A percentile compares a stretch with the other conserved stretches of the same genome.
Conservation (phyloP, 345 rosid genomes). For the Pistacia atlantica region DNA sequence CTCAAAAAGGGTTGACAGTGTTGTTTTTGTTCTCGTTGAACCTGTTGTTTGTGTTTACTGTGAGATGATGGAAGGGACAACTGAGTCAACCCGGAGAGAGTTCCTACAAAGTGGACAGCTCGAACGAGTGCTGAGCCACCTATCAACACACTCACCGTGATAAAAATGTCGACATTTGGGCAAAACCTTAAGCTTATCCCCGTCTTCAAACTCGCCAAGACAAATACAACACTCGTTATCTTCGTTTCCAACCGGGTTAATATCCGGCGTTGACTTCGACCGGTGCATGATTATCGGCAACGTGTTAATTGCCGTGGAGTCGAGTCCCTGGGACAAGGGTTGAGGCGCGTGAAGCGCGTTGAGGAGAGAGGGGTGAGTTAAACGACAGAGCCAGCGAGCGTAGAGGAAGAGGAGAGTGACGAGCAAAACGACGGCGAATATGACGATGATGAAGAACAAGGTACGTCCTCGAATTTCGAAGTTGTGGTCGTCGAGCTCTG, state of each 20-base stretch:
- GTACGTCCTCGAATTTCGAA: conserved; percentile 42
- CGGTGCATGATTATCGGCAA: conserved; percentile 29
- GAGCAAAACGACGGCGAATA: conserved; percentile 32
- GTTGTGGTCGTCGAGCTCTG: conserved; percentile 44
- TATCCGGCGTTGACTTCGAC: neutral
- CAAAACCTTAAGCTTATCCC: conserved; percentile 67
- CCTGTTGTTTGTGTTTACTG: neutral
- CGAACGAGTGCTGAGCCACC: conserved; percentile 62
- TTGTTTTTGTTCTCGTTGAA: neutral
- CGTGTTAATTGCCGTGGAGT: conserved; percentile 21
- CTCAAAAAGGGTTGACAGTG: neutral
- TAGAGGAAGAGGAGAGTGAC: conserved; percentile 39
- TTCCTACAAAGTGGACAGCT: conserved; percentile 79
- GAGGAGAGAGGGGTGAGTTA: neutral
- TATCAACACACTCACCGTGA: conserved; percentile 71
- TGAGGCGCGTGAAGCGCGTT: conserved; percentile 15
- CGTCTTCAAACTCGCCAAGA: conserved; percentile 65
- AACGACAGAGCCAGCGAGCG: conserved; percentile 44
- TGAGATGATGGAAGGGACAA: conserved; percentile 12
- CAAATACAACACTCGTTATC: conserved; percentile 66
- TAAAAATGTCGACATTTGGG: conserved; percentile 63
- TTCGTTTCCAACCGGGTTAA: neutral
- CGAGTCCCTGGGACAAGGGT: conserved; percentile 24
- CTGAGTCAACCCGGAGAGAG: conserved; percentile 35
- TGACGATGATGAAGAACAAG: conserved; percentile 38